Conservation (phyloP, 2,329 filamentous ascomycete species). For the Aureobasidium sp. region DNA sequence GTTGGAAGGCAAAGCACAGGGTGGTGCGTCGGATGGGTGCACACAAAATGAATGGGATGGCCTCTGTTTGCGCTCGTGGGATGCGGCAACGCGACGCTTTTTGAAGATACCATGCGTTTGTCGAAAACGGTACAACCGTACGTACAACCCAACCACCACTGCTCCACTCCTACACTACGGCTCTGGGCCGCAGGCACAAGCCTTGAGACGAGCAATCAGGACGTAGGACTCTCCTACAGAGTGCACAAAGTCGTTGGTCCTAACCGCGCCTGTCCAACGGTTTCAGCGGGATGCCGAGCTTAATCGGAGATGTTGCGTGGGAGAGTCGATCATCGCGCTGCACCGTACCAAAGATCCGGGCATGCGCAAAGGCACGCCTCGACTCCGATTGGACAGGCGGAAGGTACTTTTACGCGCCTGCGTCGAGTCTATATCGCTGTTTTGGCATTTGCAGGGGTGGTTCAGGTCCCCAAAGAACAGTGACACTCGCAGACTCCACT, state of each 20-base stretch:
- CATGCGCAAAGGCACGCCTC: not conserved
- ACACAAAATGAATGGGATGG: slow-evolving; percentile 5
- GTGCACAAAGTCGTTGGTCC: slow-evolving; percentile 8
- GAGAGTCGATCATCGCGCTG: slow-evolving; percentile 7
- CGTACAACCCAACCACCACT: not conserved
- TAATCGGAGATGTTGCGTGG: slow-evolving; percentile 1
- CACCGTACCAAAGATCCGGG: not conserved
- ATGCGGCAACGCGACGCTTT: slow-evolving; percentile 8
- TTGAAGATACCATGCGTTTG: slow-evolving; percentile 11
- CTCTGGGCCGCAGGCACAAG: slow-evolving; percentile 4
- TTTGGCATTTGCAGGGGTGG: slow-evolving; percentile 1
- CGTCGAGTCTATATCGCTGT: slow-evolving; percentile 6
- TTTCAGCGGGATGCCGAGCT: slow-evolving; percentile 4
- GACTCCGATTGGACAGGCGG: not conserved
- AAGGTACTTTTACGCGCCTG: not conserved
- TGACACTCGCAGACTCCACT: not conserved
- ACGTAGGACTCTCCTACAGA: slow-evolving; percentile 8
- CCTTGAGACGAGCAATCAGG: slow-evolving; percentile 4
- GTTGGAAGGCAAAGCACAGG: slow-evolving; percentile 4
- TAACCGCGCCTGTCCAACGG: slow-evolving; percentile 3
- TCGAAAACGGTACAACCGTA: slow-evolving; percentile 13
- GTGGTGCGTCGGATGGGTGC: not conserved
- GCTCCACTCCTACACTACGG: slow-evolving; percentile 7
- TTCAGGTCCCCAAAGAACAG: not conserved
- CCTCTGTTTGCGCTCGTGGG: not conserved